A percentile compares a stretch with the other conserved stretches of the same genome.
phyloP scores from a whole-genome alignment of 495 filamentous ascomycete genomes.

The Arthonia radiata region DNA sequence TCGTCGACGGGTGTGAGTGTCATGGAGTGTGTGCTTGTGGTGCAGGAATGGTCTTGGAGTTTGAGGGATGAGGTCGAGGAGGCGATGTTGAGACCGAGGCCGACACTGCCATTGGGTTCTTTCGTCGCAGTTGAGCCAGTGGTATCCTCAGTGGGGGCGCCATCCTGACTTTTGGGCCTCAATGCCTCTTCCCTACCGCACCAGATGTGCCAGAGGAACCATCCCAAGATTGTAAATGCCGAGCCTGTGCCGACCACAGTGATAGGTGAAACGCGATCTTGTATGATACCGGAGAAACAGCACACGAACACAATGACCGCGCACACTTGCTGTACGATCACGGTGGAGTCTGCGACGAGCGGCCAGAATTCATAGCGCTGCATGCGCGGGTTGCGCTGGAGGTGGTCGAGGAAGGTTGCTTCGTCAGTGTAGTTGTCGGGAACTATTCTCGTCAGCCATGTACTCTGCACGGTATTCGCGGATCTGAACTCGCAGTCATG shows the following conservation, averaged over 20 bases:
- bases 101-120: too few species aligned
- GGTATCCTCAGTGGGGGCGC: too few species aligned
- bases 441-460: too few species aligned
- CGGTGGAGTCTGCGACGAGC: slow-evolving; percentile 78
- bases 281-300: slow-evolving; percentile 75
- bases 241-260: slow-evolving; percentile 68
- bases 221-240: slow-evolving; percentile 61
- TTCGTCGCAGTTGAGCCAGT: too few species aligned
- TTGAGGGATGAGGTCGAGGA: slow-evolving; percentile 7
- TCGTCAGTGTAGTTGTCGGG: slow-evolving; percentile 98
- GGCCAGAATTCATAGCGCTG: slow-evolving; percentile 97
- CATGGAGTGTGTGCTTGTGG: slow-evolving; percentile 8
- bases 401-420: slow-evolving; percentile 79
- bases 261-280: slow-evolving; percentile 61
- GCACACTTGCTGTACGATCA: slow-evolving; percentile 90
- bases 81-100: too few species aligned
- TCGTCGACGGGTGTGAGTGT: slow-evolving; percentile 2
- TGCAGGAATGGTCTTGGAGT: slow-evolving; percentile 6
- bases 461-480: too few species aligned
- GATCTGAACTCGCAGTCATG: too few species aligned
- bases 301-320: slow-evolving; percentile 85
- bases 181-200: slow-evolving; percentile 34
- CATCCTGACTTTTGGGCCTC: too few species aligned
- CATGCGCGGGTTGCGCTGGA: slow-evolving; percentile 84
- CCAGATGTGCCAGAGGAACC: slow-evolving; percentile 83